These are phyloP conservation scores for Calycina herbarum DNA, from an alignment of 2,329 filamentous ascomycete species.

Conservation along the genomic window DNA sequence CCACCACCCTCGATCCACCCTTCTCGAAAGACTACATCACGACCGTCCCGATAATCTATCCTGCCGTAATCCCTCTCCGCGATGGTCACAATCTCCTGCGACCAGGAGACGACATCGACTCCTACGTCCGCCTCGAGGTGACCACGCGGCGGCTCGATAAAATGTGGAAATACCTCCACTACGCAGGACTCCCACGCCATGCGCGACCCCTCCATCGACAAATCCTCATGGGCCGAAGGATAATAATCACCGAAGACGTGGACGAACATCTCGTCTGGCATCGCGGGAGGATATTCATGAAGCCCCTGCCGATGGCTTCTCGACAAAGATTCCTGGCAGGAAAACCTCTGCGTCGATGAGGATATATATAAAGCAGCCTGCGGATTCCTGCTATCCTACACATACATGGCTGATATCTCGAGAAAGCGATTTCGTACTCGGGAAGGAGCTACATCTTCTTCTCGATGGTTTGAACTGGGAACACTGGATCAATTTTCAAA, in stretches of 20 bases:
- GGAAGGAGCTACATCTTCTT: conserved; percentile 34
- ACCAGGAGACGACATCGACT: too few species aligned
- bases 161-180: not conserved
- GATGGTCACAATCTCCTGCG: too few species aligned
- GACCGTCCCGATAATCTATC: too few species aligned
- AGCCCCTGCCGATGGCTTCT: not conserved
- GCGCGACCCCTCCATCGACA: conserved; percentile 1
- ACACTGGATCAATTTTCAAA: conserved; percentile 27
- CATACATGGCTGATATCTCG: conserved; percentile 38
- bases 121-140: too few species aligned
- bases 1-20: too few species aligned
- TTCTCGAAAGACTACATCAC: too few species aligned
- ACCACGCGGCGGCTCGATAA: not conserved
- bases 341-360: not conserved
- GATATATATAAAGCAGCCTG: not conserved
- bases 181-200: not conserved
- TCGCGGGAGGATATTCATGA: not conserved
- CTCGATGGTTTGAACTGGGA: conserved; percentile 23
- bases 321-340: not conserved
- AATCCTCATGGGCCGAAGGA: not conserved
- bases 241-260: not conserved
- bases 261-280: not conserved
- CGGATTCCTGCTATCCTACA: conserved; percentile 37
- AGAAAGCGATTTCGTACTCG: conserved; percentile 42
- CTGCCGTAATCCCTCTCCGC: too few species aligned